These are phyloP conservation scores for Podaxis carcinomalis DNA, from an alignment of 768 basidiomycete species.

Conservation along the genomic window DNA sequence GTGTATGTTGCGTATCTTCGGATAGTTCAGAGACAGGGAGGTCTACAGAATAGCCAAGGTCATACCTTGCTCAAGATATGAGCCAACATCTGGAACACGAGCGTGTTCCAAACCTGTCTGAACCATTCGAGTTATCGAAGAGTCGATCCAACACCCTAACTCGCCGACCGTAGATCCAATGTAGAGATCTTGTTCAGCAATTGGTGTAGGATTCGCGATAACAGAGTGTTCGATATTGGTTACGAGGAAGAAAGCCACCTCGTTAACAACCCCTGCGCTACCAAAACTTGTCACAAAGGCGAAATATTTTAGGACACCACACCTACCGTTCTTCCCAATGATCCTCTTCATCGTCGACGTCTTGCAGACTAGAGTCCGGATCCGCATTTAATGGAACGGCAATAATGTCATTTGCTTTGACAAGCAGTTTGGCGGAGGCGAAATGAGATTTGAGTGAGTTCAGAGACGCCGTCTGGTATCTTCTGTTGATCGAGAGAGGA, in stretches of 20 bases:
- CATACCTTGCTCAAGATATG: constrained; percentile 50
- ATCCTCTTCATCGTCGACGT: constrained; percentile 23
- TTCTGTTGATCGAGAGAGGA: constrained; percentile 59
- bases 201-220: constrained; percentile 27
- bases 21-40: neutral
- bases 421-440: constrained; percentile 42
- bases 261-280: constrained; percentile 12
- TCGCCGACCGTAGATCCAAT: constrained; percentile 58
- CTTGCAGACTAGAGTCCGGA: constrained; percentile 20
- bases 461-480: constrained; percentile 60
- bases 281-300: neutral
- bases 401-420: constrained; percentile 74
- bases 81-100: constrained; percentile 48
- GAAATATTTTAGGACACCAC: neutral
- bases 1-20: constrained; percentile 16
- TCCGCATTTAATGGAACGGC: constrained; percentile 60
- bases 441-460: constrained; percentile 64
- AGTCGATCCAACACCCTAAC: constrained; percentile 84
- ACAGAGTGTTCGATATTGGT: constrained; percentile 71
- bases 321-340: constrained; percentile 20
- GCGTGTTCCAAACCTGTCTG: constrained; percentile 76
- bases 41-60: neutral
- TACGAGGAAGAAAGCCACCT: constrained; percentile 72
- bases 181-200: constrained; percentile 38
- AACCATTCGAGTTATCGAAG: constrained; percentile 64